phyloP scores from a whole-genome alignment of 2,329 filamentous ascomycete genomes.

The Ilyonectria destructans region DNA sequence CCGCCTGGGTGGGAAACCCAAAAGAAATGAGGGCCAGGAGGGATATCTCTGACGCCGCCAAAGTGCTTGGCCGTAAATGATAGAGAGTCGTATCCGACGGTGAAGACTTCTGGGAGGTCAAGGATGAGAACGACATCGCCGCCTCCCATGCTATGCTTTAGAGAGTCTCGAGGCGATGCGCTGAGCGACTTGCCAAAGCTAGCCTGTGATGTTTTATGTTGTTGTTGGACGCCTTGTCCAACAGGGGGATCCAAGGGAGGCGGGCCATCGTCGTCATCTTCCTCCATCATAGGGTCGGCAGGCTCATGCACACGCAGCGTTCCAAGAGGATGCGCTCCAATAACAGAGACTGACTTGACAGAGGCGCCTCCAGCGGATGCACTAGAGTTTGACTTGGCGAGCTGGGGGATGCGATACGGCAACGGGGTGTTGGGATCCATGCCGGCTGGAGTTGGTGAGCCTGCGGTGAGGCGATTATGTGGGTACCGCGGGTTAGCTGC shows the following conservation, averaged over 20 bases:
- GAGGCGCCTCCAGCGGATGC: constrained; percentile 47
- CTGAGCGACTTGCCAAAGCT: constrained; percentile 21
- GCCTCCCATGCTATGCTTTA: constrained; percentile 53
- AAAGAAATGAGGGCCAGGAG: constrained; percentile 71
- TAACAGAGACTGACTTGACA: constrained; percentile 56
- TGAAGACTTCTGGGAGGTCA: constrained; percentile 66
- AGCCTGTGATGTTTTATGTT: constrained; percentile 14
- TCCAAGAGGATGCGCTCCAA: constrained; percentile 61
- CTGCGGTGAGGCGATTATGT: background rate
- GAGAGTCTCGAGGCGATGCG: constrained; percentile 28
- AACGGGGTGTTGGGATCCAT: constrained; percentile 47
- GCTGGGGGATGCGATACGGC: constrained; percentile 40
- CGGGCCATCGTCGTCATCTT: constrained; percentile 46
- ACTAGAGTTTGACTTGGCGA: constrained; percentile 57
- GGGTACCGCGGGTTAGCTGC: background rate
- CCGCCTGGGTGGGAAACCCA: constrained; percentile 69
- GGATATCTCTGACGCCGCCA: constrained; percentile 69
- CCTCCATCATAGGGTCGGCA: constrained; percentile 35
- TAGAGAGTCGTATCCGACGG: constrained; percentile 69
- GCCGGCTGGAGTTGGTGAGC: constrained; percentile 8
- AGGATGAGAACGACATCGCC: constrained; percentile 70
- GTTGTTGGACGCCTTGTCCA: constrained; percentile 10
- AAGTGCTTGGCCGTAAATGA: constrained; percentile 66
- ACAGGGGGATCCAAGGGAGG: constrained; percentile 52
- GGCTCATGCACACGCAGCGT: constrained; percentile 58